Percentiles rank a stretch among this genome's conserved stretches.
Conservation (phyloP, 129 eudicot genomes). For the Solidago caesia region DNA sequence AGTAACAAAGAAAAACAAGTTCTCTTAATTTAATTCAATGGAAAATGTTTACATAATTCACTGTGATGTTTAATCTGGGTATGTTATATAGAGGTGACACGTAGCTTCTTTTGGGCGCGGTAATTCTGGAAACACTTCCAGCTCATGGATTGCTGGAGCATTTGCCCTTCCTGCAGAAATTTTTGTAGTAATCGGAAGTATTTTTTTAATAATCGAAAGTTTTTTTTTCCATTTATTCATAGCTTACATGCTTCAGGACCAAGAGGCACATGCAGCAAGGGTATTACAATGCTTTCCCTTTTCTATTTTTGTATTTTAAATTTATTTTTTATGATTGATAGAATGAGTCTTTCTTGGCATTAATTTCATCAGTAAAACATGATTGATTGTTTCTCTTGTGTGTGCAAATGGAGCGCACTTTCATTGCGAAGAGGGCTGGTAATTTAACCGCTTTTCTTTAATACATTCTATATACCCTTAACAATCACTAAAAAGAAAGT, state of each 20-base stretch:
- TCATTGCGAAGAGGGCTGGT: conserved; percentile 99
- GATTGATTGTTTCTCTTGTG: conserved; percentile 8
- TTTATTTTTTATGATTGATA: neutral
- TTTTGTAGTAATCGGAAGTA: too few relatives aligned
- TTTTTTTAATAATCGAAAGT: too few relatives aligned
- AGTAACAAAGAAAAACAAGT: too few relatives aligned
- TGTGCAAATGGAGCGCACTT: conserved; percentile 83
- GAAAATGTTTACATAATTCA: too few relatives aligned
- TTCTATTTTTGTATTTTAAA: too few relatives aligned
- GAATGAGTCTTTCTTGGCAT: neutral
- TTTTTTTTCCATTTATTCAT: neutral
- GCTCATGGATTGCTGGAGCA: conserved; percentile 71
- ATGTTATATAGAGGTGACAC: too few relatives aligned
- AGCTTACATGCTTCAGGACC: conserved; percentile 92
- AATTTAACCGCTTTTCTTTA: conserved; percentile 13
- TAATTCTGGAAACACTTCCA: conserved; percentile 55
- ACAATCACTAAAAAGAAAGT: neutral
- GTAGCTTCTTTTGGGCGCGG: conserved; percentile 66
- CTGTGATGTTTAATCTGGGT: too few relatives aligned
- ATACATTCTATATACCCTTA: neutral
- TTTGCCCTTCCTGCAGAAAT: conserved; percentile 92
- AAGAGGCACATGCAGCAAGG: conserved; percentile 89
- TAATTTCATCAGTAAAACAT: neutral
- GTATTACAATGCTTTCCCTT: conserved; percentile 47
- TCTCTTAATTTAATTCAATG: too few relatives aligned